Conservation (phyloP, 768 basidiomycete genomes). For the Suillus alpinus region DNA sequence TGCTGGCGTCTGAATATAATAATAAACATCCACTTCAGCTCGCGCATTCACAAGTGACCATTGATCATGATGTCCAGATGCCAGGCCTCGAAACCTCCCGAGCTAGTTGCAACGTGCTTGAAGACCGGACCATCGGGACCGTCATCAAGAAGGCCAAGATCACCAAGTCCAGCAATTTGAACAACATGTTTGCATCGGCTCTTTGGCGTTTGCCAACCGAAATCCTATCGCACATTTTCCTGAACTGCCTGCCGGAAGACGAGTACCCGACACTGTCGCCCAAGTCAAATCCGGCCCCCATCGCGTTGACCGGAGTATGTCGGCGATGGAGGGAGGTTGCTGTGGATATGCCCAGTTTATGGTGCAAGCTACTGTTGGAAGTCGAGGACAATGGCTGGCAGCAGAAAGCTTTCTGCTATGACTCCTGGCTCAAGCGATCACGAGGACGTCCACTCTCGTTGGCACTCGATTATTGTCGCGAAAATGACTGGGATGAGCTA, state of each 20-base stretch:
- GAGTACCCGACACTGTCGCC: conserved; percentile 8
- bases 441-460: conserved; percentile 14
- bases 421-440: conserved; percentile 9
- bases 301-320: conserved; percentile 39
- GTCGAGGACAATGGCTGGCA: conserved; percentile 26
- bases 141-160: conserved; percentile 12
- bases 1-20: too few species aligned
- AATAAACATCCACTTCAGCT: too few species aligned
- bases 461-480: too few species aligned
- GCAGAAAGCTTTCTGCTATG: conserved; percentile 12
- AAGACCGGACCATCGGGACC: too few species aligned
- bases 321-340: conserved; percentile 40
- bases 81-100: too few species aligned
- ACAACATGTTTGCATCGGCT: conserved; percentile 20
- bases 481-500: too few species aligned
- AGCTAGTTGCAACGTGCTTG: too few species aligned
- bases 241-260: conserved; percentile 33
- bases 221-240: conserved; percentile 46
- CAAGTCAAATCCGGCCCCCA: conserved; percentile 23
- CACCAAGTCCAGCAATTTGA: conserved; percentile 14
- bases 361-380: conserved; percentile 27
- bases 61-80: too few species aligned
- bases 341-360: conserved; percentile 40
- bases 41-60: too few species aligned
- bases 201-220: conserved; percentile 44